These are phyloP conservation scores for Coemansia sp. DNA, from an alignment of 192 early-diverging fungal genomes.

Conservation along the genomic window DNA sequence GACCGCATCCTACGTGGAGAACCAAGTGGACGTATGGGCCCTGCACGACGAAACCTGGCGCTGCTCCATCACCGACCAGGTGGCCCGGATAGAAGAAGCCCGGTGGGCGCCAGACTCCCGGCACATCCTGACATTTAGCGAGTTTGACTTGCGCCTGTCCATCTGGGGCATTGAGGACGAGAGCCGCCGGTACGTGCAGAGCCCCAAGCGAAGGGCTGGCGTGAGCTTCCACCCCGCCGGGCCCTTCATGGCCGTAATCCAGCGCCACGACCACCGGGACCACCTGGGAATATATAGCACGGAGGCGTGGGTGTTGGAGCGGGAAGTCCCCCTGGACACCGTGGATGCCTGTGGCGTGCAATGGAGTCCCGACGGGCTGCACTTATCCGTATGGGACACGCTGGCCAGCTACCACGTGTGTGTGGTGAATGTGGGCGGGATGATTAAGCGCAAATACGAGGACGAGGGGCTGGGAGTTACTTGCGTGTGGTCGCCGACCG, in stretches of 20 bases:
- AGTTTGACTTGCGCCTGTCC: constrained; percentile 49
- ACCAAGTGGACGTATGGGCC: constrained; percentile 51
- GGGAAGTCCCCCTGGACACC: constrained; percentile 26
- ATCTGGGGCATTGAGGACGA: constrained; percentile 41
- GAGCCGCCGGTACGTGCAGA: constrained; percentile 42
- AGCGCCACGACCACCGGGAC: constrained; percentile 53
- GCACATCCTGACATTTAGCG: constrained; percentile 46
- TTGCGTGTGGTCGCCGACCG: constrained; percentile 35
- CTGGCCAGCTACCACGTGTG: constrained; percentile 15
- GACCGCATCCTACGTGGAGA: constrained; percentile 32
- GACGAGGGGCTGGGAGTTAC: constrained; percentile 30
- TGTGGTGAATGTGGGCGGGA: constrained; percentile 32
- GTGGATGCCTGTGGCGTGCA: constrained; percentile 22
- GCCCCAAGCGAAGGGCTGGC: constrained; percentile 24
- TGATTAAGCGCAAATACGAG: constrained; percentile 25
- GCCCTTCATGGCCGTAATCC: constrained; percentile 38
- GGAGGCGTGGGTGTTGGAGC: constrained; percentile 33
- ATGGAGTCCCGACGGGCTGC: constrained; percentile 50
- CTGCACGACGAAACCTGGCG: constrained; percentile 42
- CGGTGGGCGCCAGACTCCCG: constrained; percentile 34
- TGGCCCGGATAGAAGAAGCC: constrained; percentile 25
- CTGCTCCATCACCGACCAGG: constrained; percentile 41
- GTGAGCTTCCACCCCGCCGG: constrained; percentile 37
- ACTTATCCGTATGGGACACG: constrained; percentile 37
- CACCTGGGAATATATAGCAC: constrained; percentile 41